phyloP scores from a whole-genome alignment of 2,329 filamentous ascomycete genomes.

The Xylaria arbuscula region DNA sequence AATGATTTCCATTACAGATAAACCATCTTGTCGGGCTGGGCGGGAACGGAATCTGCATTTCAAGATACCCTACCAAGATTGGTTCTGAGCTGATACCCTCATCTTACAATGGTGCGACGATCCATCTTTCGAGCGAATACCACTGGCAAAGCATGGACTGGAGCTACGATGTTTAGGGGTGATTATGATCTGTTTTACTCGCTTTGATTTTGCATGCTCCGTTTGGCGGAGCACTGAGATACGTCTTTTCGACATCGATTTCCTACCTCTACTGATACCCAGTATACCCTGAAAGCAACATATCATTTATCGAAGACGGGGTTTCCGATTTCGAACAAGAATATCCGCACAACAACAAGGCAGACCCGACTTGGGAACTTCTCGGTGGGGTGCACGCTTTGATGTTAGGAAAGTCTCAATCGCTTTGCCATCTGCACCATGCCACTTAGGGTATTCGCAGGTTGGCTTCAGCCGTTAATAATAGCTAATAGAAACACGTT shows the following conservation, averaged over 20 bases:
- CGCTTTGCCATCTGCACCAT: slow-evolving; percentile 41
- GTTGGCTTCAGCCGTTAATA: slow-evolving; percentile 47
- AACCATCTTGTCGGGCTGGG: slow-evolving; percentile 50
- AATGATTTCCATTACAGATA: slow-evolving; percentile 48
- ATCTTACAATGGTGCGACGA: slow-evolving; percentile 43
- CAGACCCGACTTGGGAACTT: slow-evolving; percentile 20
- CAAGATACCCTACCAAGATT: slow-evolving; percentile 53
- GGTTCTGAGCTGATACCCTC: slow-evolving; percentile 53
- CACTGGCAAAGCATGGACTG: slow-evolving; percentile 40
- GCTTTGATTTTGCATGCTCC: slow-evolving; percentile 51
- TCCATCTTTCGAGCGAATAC: slow-evolving; percentile 40
- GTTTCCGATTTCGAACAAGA: slow-evolving; percentile 31
- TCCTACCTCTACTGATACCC: slow-evolving; percentile 53
- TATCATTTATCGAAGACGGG: slow-evolving; percentile 43
- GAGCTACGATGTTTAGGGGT: slow-evolving; percentile 43
- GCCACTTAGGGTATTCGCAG: slow-evolving; percentile 45
- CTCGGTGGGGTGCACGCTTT: slow-evolving; percentile 18
- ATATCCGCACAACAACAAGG: slow-evolving; percentile 25
- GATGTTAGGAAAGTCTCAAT: slow-evolving; percentile 41
- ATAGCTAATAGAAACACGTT: slow-evolving; percentile 51
- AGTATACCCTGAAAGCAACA: slow-evolving; percentile 52
- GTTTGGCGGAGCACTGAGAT: slow-evolving; percentile 46
- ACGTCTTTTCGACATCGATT: slow-evolving; percentile 47
- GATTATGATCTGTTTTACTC: slow-evolving; percentile 48
- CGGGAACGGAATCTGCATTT: slow-evolving; percentile 54